Conservation (phyloP, 1,284 basidiomycete species). For the Puccinia coronata region DNA sequence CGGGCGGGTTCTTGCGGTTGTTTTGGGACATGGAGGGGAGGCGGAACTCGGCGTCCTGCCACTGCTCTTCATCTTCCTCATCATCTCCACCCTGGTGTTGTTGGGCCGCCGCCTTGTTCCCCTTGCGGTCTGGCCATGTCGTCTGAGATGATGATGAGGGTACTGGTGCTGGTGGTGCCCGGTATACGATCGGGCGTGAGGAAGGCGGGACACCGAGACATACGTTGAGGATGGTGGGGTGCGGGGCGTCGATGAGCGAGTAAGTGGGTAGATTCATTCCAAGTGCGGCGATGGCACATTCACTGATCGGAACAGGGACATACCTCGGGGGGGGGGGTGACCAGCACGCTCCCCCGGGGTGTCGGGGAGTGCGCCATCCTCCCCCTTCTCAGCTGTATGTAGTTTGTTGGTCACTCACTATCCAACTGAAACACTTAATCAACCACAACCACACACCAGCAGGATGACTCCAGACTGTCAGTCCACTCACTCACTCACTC, state of each 20-base stretch:
- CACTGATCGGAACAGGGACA: too few species aligned
- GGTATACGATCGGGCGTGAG: background rate
- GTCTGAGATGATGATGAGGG: background rate
- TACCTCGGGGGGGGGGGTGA: too few species aligned
- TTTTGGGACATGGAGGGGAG: too few species aligned
- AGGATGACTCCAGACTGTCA: conserved; percentile 36
- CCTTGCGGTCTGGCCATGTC: conserved; percentile 28
- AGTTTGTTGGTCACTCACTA: too few species aligned
- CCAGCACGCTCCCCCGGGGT: too few species aligned
- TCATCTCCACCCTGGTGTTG: background rate
- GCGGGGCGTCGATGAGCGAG: conserved; percentile 31
- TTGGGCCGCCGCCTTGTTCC: conserved; percentile 9
- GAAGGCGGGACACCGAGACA: conserved; percentile 25
- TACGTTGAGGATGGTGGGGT: conserved; percentile 43
- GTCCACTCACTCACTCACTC: background rate
- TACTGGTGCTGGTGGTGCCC: background rate
- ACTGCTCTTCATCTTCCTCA: conserved; percentile 28
- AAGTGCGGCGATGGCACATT: too few species aligned
- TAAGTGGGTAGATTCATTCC: conserved; percentile 47
- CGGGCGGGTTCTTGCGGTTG: too few species aligned
- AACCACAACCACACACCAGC: background rate
- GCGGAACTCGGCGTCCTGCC: conserved; percentile 38
- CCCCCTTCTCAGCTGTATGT: too few species aligned
- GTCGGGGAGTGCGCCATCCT: too few species aligned
- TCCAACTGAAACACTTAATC: background rate